Evolutionary conservation across 257 asterid species (phyloP).

Genomic region (Rubia yunnanensis): DNA sequence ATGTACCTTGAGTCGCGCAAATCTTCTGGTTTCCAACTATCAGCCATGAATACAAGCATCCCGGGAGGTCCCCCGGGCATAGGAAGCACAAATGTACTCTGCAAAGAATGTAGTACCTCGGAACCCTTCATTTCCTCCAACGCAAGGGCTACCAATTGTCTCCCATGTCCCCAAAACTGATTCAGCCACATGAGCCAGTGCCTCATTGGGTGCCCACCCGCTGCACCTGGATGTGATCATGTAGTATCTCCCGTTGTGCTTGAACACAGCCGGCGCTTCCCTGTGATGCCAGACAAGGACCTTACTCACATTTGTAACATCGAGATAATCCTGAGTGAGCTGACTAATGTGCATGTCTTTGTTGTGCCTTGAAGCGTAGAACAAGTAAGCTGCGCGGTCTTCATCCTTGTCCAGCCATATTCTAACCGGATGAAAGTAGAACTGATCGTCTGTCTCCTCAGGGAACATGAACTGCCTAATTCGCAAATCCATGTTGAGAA

Average conservation of each 20-base stretch:
- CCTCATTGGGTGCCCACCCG: constrained; percentile 85
- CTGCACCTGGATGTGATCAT: constrained; percentile 85
- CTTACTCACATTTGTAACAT: constrained; percentile 26
- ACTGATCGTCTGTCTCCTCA: constrained; percentile 1
- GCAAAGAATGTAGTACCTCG: constrained; percentile 52
- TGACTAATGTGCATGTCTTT: constrained; percentile 55
- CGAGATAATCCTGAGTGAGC: constrained; percentile 30
- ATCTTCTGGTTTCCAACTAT: constrained; percentile 62
- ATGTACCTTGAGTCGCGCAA: constrained; percentile 67
- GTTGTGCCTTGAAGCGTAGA: constrained; percentile 48
- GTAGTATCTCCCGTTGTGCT: constrained; percentile 38
- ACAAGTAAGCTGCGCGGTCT: constrained; percentile 40
- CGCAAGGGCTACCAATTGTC: constrained; percentile 64
- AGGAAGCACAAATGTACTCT: constrained; percentile 52
- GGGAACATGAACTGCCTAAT: constrained; percentile 46
- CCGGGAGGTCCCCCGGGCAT: constrained; percentile 41
- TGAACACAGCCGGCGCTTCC: constrained; percentile 77
- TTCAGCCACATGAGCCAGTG: constrained; percentile 58
- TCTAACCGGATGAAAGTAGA: constrained; percentile 34
- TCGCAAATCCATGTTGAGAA: constrained; percentile 24
- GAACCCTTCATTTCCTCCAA: constrained; percentile 49
- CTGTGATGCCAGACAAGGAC: constrained; percentile 55
- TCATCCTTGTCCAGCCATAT: constrained; percentile 74
- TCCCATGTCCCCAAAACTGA: constrained; percentile 69
- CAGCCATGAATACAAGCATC: constrained; percentile 56